phyloP scores from a whole-genome alignment of 2,329 filamentous ascomycete genomes.

The Xylaria digitata region DNA sequence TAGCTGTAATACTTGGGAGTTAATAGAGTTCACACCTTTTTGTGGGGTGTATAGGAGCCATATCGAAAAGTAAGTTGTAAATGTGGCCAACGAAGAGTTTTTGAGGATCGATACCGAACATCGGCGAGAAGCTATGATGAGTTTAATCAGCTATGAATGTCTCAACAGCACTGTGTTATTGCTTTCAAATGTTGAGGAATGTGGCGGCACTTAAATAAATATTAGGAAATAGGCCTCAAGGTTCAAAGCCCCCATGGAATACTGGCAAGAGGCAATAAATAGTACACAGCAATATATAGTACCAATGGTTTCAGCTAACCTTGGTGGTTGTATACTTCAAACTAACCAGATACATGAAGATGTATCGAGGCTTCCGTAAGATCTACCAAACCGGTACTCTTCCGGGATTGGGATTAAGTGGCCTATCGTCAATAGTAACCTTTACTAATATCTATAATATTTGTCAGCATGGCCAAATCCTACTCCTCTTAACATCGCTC shows the following conservation, averaged over 20 bases:
- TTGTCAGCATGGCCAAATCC: neutral
- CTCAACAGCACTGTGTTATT: neutral
- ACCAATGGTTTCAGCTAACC: neutral
- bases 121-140: neutral
- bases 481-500: neutral
- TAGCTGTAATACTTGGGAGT: neutral
- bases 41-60: constrained; percentile 4
- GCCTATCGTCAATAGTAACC: neutral
- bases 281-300: neutral
- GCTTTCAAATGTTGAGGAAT: neutral
- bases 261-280: neutral
- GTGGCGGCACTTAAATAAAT: neutral
- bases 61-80: neutral
- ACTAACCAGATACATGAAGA: neutral
- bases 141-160: neutral
- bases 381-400: too few relatives aligned
- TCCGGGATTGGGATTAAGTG: neutral
- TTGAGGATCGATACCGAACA: neutral
- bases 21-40: constrained; percentile 2
- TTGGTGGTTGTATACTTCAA: neutral
- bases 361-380: neutral
- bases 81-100: neutral
- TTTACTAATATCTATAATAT: neutral
- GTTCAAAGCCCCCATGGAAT: neutral
- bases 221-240: neutral